Percentiles rank a stretch among this genome's conserved stretches.
Evolutionary conservation across 805 yeast genomes (phyloP).

Genomic region (Lachancea nothofagi): DNA sequence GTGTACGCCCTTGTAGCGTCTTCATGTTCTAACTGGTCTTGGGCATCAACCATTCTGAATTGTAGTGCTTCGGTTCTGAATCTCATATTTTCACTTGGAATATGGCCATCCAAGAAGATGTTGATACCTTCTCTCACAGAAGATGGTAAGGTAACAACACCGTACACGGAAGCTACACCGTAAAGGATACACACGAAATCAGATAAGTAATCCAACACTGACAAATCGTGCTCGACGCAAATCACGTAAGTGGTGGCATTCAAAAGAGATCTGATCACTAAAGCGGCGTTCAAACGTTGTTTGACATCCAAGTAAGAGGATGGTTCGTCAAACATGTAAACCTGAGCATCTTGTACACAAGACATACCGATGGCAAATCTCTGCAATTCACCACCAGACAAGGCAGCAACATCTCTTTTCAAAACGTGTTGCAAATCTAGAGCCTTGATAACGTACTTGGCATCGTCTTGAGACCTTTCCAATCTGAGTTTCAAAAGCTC

Average conservation of each 20-base stretch:
- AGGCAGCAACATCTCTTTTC: slow-evolving; percentile 80
- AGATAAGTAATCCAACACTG: slow-evolving; percentile 93
- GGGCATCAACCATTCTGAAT: slow-evolving; percentile 86
- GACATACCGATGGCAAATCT: slow-evolving; percentile 98
- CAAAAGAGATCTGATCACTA: slow-evolving; percentile 81
- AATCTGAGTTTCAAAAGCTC: slow-evolving; percentile 70
- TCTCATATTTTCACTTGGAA: slow-evolving; percentile 93
- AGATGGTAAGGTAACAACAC: slow-evolving; percentile 95
- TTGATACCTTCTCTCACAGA: slow-evolving; percentile 99
- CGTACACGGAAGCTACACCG: slow-evolving; percentile 98
- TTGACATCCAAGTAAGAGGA: slow-evolving; percentile 97
- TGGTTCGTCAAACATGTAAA: slow-evolving; percentile 99
- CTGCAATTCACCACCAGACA: slow-evolving; percentile 98
- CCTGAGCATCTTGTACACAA: slow-evolving; percentile 89
- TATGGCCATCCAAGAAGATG: slow-evolving; percentile 96
- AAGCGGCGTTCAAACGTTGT: slow-evolving; percentile 97
- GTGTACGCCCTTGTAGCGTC: slow-evolving; percentile 75
- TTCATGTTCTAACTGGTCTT: slow-evolving; percentile 56
- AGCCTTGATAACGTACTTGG: slow-evolving; percentile 57
- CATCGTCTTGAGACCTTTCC: slow-evolving; percentile 60
- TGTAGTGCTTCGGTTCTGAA: slow-evolving; percentile 95
- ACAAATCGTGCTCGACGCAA: slow-evolving; percentile 97
- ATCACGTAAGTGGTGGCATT: slow-evolving; percentile 77
- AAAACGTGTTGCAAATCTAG: slow-evolving; percentile 73
- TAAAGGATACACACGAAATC: slow-evolving; percentile 95